Evolutionary conservation across 2,329 filamentous ascomycete species (phyloP).

Genomic region (Neocucurbitaria cava): DNA sequence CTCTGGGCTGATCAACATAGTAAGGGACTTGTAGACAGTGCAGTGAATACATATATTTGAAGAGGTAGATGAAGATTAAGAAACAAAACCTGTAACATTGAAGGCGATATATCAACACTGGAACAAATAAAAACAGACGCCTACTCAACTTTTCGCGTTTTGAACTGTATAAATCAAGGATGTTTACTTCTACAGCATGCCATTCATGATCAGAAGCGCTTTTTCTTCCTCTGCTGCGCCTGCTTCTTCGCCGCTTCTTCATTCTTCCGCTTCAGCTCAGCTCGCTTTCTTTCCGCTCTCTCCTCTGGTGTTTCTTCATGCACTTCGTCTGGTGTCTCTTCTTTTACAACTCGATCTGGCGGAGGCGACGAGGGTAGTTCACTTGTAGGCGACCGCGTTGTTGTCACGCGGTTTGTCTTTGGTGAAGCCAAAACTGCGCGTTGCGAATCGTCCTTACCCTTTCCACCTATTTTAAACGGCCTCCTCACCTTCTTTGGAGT

Average conservation of each 20-base stretch:
- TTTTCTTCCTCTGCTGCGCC: slow-evolving; percentile 44
- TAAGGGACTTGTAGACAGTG: too few relatives aligned
- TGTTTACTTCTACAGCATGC: neutral
- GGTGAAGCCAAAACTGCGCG: neutral
- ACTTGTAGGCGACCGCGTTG: slow-evolving; percentile 12
- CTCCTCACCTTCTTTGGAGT: slow-evolving; percentile 24
- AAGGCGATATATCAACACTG: neutral
- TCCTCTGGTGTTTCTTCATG: slow-evolving; percentile 56
- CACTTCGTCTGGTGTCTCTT: slow-evolving; percentile 20
- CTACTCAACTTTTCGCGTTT: neutral
- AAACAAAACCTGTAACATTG: too few relatives aligned
- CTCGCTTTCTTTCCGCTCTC: slow-evolving; percentile 61
- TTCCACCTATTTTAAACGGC: slow-evolving; percentile 45
- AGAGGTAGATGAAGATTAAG: too few relatives aligned
- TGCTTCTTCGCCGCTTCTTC: slow-evolving; percentile 63
- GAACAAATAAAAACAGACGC: too few relatives aligned
- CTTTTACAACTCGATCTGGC: slow-evolving; percentile 2
- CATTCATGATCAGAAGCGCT: slow-evolving; percentile 31
- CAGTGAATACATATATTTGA: too few relatives aligned
- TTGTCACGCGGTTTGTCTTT: slow-evolving; percentile 6
- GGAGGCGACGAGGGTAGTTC: slow-evolving; percentile 17
- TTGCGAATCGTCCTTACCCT: slow-evolving; percentile 17
- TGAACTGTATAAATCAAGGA: neutral
- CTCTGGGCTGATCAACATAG: too few relatives aligned
- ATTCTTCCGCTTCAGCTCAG: slow-evolving; percentile 63